Evolutionary conservation across 1,139 yeast genomes (phyloP).

Genomic region (Geotrichum histeridarum): DNA sequence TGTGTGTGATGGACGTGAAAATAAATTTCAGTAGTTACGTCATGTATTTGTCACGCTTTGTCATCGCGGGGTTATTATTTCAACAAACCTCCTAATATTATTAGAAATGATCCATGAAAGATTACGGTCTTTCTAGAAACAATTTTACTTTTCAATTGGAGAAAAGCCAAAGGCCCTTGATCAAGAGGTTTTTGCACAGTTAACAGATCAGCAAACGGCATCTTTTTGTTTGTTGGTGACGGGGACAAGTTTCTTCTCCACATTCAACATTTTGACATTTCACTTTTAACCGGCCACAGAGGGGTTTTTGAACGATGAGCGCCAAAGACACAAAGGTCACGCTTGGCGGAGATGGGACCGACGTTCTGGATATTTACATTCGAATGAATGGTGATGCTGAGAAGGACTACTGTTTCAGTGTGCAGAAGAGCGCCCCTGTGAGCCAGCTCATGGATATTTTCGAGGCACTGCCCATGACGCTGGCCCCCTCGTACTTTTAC

Average conservation of each 20-base stretch:
- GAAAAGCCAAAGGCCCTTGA: no score
- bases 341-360: background rate
- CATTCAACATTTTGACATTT: background rate
- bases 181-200: no score
- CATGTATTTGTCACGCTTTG: background rate
- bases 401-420: slow-evolving; percentile 83
- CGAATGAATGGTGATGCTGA: slow-evolving; percentile 81
- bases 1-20: background rate
- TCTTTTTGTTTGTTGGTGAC: background rate
- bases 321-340: background rate
- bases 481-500: slow-evolving; percentile 79
- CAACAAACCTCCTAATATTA: no score
- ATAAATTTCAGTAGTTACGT: background rate
- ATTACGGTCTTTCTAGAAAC: no score
- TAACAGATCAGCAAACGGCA: no score
- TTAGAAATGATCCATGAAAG: no score
- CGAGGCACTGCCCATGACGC: slow-evolving; percentile 59
- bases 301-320: background rate
- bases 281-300: background rate
- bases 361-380: slow-evolving; percentile 58
- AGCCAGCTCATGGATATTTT: slow-evolving; percentile 58
- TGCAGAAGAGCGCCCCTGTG: slow-evolving; percentile 55
- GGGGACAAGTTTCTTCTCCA: background rate
- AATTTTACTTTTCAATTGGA: no score
- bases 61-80: no score